Conservation (phyloP, 2,329 filamentous ascomycete genomes). For the Aphanoascus verrucosus region DNA sequence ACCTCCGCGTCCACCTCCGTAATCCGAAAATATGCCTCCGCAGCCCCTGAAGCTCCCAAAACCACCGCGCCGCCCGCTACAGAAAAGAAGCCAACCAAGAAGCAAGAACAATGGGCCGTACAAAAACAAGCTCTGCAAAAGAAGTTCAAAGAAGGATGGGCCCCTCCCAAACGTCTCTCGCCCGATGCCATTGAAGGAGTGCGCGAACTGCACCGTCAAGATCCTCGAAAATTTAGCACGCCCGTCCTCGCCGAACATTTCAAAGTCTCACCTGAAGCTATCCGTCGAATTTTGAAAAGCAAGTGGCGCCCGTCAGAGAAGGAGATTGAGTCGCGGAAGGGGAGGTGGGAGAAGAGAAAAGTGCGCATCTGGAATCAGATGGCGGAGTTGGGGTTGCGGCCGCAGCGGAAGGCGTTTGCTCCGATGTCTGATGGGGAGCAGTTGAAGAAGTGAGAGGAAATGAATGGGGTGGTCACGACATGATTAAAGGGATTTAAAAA, state of each 20-base stretch:
- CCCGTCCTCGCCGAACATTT: conserved; percentile 64
- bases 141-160: conserved; percentile 74
- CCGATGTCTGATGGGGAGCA: conserved; percentile 20
- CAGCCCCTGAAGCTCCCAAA: neutral
- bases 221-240: conserved; percentile 68
- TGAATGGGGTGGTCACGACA: too few relatives aligned
- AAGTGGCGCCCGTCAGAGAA: conserved; percentile 36
- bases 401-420: conserved; percentile 38
- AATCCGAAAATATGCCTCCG: neutral
- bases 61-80: neutral
- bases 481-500: too few relatives aligned
- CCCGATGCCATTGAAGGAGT: conserved; percentile 90
- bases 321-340: conserved; percentile 31
- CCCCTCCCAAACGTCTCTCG: conserved; percentile 73
- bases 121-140: conserved; percentile 64
- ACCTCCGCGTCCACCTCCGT: neutral
- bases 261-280: conserved; percentile 73
- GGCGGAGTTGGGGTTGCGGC: conserved; percentile 44
- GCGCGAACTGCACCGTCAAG: conserved; percentile 64
- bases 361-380: conserved; percentile 38
- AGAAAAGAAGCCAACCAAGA: conserved; percentile 17
- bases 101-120: conserved; percentile 53
- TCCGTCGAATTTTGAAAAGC: conserved; percentile 68
- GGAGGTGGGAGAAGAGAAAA: conserved; percentile 37
- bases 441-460: neutral